These are phyloP conservation scores for Wickerhamomyces hampshirensis DNA, from an alignment of 805 yeast species.

Conservation along the genomic window DNA sequence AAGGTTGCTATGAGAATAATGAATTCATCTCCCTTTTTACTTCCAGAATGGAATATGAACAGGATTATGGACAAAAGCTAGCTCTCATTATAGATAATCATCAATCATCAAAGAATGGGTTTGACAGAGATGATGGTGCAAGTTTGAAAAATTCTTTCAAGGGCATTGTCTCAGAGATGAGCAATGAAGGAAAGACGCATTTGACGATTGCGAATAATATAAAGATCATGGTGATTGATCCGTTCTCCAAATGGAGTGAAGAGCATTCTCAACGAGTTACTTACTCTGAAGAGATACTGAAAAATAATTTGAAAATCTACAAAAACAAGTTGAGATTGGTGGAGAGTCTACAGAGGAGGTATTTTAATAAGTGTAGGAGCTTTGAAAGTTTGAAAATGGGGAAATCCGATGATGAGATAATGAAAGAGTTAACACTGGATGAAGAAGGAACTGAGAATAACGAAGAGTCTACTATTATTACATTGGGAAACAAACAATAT, in stretches of 20 bases:
- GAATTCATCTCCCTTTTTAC: slow-evolving; percentile 62
- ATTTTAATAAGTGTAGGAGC: slow-evolving; percentile 72
- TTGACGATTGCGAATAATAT: slow-evolving; percentile 58
- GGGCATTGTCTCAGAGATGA: slow-evolving; percentile 51
- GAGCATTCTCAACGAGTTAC: slow-evolving; percentile 67
- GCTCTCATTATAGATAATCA: slow-evolving; percentile 33
- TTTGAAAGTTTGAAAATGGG: slow-evolving; percentile 59
- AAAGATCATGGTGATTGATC: slow-evolving; percentile 54
- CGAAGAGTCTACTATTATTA: slow-evolving; percentile 18
- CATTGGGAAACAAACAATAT: slow-evolving; percentile 32
- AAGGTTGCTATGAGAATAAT: slow-evolving; percentile 67
- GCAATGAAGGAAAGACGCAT: slow-evolving; percentile 54
- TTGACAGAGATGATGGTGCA: slow-evolving; percentile 57
- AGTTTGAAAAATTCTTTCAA: slow-evolving; percentile 59
- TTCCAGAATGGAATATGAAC: slow-evolving; percentile 70
- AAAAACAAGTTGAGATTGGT: slow-evolving; percentile 42
- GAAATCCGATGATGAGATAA: slow-evolving; percentile 40
- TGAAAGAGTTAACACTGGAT: slow-evolving; percentile 17
- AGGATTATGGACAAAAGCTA: slow-evolving; percentile 55
- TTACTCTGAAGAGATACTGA: slow-evolving; percentile 51
- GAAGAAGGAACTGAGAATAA: slow-evolving; percentile 15
- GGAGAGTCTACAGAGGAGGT: slow-evolving; percentile 56
- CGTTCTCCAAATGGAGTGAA: slow-evolving; percentile 69
- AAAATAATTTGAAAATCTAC: slow-evolving; percentile 47
- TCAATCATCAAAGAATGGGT: slow-evolving; percentile 35